Evolutionary conservation across 495 filamentous ascomycete species (phyloP), one percentile per base, ranked within the genome.

Genomic region (Neurospora hispaniola): DNA sequence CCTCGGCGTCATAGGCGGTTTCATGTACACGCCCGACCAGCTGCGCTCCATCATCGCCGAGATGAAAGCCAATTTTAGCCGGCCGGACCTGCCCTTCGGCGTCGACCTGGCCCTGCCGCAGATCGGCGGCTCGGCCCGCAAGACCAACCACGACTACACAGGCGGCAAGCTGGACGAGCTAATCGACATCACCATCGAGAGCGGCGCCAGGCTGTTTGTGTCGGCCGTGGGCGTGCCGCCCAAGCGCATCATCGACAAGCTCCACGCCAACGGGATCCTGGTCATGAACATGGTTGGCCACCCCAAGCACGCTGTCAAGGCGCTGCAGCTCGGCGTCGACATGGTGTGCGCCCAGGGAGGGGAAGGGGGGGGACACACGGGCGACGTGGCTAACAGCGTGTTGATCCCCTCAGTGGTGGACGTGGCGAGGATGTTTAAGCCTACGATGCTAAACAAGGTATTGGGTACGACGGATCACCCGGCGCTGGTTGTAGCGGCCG

Each of bases 271-370:
- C 0, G 92, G 91, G 1, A 90, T 97, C 41, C 78, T 95, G 68
- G 84, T 96, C 31, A 96, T 96, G 93, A 97, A 96, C 79, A 97
- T 97, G 94, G 93, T 96, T n/a, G 94, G 94, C 0, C 89, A 90
- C 69, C 93, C 93, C n/a, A 91, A 89, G 76, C 94, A 97, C 79
- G 93, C 93, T 0, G 86, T 88, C 76, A 96, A 96, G 84, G 93
- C 93, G 39, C 85, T 97, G 5, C 86, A 91, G 48, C 85, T 88
- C 0, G 94, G 93, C 12, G 92, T 94, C 18, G 93, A 97, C 80
- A 89, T 97, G 78, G 89, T 97, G 10, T 96, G 93, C 76, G 88
- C 92, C 41, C 92, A 94, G 83, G 92, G 92, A 10, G 90, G 91
- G 31, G 92, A 94, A 79, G 92, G 91, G 0, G 92, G 92, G 4